A percentile compares a stretch with the other conserved stretches of the same genome.
Evolutionary conservation across 78 protist genomes (phyloP).

Genomic region (Chrysochromulina tobinii): DNA sequence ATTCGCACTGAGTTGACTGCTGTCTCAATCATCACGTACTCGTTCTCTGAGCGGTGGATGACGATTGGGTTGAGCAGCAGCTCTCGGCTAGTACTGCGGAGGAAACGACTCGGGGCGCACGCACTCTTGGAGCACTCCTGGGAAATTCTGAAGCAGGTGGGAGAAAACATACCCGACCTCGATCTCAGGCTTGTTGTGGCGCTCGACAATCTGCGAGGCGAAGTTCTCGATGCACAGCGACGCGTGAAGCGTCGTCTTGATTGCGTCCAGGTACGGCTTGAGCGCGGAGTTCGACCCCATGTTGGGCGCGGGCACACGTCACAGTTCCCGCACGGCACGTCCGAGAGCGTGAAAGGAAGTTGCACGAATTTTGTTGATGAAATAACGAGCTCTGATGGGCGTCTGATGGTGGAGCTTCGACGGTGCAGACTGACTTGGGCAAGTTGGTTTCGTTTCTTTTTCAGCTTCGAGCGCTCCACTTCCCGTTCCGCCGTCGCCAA

Average conservation of each 20-base stretch:
- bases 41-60: constrained; percentile 85
- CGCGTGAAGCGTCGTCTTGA: constrained; percentile 87
- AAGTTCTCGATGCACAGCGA: constrained; percentile 94
- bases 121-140: background rate
- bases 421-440: no score
- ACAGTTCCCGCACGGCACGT: no score
- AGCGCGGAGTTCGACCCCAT: constrained; percentile 18
- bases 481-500: no score
- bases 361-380: no score
- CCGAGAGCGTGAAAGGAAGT: no score
- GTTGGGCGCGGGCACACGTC: no score
- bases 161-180: constrained; percentile 72
- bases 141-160: no score
- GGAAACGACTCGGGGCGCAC: background rate
- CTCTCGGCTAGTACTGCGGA: constrained; percentile 55
- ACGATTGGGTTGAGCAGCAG: constrained; percentile 85
- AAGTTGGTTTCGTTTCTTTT: no score
- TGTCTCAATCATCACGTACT: constrained; percentile 89
- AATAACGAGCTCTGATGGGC: no score
- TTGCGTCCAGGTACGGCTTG: constrained; percentile 87
- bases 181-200: constrained; percentile 99
- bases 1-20: constrained; percentile 97
- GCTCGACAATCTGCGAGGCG: constrained; percentile 94
- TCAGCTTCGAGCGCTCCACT: no score
- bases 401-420: no score